Base-by-base conservation (phyloP, 2,329 filamentous ascomycete species). In the Phyllosticta citribraziliensis region DNA sequence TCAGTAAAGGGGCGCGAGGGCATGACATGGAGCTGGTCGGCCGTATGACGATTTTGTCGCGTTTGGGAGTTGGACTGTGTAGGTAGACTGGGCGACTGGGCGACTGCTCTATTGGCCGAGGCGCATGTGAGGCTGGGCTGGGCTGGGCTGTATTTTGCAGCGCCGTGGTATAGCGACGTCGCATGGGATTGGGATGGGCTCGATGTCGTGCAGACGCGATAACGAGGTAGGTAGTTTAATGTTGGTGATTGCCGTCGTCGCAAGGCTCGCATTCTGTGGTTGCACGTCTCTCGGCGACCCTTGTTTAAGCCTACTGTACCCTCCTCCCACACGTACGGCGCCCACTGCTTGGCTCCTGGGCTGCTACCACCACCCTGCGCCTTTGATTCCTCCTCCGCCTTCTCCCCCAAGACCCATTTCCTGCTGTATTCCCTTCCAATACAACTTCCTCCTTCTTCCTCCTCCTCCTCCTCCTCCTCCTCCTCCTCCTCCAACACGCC, bases 401-500 rank as follows among this genome's bases (percentile, higher is more conserved):
- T n/a, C 40, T 47, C 40, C n/a, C n/a, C 40, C 40, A 47, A 40
- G 22, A 22, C 22, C 22, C 22, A 22, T 22, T 22, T 2, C 22
- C 22, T 22, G 22, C 22, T 22, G 22, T 22, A 22, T 22, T 22
- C 3, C 22, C 22, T 2, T 22, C 22, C 11, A 40, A n/a, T 47
- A 17, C 40, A 4, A n/a, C n/a, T n/a, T 47, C 40, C 6, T n/a
- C 3, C 40, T n/a, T 40, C 35, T 40, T 14, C 12, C 9, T 14
- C 17, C 11, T 40, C 5, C n/a, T n/a, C n/a, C 35, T 47, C 14
- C 5, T n/a, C 14, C 4, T n/a, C n/a, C 40, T 12, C 11, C 17
- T 5, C 58, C 35, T 30, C 58, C 35, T 52, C 53, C 52, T 51
- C 40, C 58, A 60, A 22, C 52, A 52, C 58, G 12, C 30, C 58